Conservation (phyloP, 1,284 basidiomycete genomes). For the Marasmius sp. region DNA sequence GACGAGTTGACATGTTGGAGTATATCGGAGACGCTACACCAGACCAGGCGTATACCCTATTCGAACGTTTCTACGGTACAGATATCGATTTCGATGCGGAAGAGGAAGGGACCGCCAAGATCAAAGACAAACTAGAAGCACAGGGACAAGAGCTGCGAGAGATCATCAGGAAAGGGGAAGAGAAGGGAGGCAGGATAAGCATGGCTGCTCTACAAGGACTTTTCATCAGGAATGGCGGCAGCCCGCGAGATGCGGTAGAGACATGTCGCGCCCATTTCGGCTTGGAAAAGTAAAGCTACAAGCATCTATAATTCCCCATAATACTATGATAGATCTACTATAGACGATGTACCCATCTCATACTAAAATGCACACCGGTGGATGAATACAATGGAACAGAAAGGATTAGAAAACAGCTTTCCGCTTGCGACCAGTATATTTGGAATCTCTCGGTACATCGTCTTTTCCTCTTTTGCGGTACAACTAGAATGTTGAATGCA, state of each 20-base stretch:
- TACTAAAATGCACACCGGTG: neutral
- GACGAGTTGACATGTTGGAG: slow-evolving; percentile 87
- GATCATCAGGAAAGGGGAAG: slow-evolving; percentile 53
- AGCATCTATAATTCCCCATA: neutral
- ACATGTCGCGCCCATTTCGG: slow-evolving; percentile 55
- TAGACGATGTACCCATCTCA: neutral
- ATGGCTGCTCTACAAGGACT: slow-evolving; percentile 94
- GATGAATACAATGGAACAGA: slow-evolving; percentile 14
- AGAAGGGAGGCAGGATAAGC: slow-evolving; percentile 64
- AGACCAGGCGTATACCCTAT: slow-evolving; percentile 78
- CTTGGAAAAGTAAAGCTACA: slow-evolving; percentile 23
- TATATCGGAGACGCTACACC: slow-evolving; percentile 88
- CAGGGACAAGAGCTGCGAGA: slow-evolving; percentile 52
- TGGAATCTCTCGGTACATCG: slow-evolving; percentile 76
- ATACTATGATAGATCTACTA: neutral
- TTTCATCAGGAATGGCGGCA: slow-evolving; percentile 73
- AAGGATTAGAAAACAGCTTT: slow-evolving; percentile 58
- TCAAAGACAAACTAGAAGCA: slow-evolving; percentile 42
- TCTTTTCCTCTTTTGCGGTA: slow-evolving; percentile 83
- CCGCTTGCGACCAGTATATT: slow-evolving; percentile 78
- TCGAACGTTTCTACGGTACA: slow-evolving; percentile 82
- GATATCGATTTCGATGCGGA: slow-evolving; percentile 12
- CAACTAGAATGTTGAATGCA: slow-evolving; percentile 45
- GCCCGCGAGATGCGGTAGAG: slow-evolving; percentile 59
- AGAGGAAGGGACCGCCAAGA: slow-evolving; percentile 13